A percentile compares a stretch with the other conserved stretches of the same genome.
Conservation (phyloP, 2,329 filamentous ascomycete species). For the Ceratocystis huliohia region DNA sequence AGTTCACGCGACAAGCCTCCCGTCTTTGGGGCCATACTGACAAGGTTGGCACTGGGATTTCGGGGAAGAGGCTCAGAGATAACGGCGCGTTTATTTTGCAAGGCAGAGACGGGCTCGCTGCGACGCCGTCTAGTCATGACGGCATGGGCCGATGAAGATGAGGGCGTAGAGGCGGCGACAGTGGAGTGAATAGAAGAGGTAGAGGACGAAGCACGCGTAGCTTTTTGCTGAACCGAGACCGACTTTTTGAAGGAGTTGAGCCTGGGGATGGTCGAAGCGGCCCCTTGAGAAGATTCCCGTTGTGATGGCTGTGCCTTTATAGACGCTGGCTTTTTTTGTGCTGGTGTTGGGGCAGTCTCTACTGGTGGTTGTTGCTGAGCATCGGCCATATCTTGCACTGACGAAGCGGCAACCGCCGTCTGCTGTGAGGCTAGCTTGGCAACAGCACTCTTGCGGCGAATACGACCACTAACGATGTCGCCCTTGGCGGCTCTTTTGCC, state of each 20-base stretch:
- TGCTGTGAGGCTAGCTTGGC: background rate
- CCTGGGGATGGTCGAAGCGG: background rate
- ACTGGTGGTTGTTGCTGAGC: constrained; percentile 26
- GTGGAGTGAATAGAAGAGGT: constrained; percentile 27
- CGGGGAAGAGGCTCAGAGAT: constrained; percentile 29
- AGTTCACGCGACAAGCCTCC: constrained; percentile 44
- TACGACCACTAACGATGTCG: constrained; percentile 34
- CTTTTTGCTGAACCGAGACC: background rate
- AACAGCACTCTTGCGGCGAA: constrained; percentile 28
- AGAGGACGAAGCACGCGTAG: constrained; percentile 30
- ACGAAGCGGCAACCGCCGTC: background rate
- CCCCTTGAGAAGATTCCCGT: constrained; percentile 25
- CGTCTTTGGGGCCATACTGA: constrained; percentile 40
- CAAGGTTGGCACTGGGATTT: constrained; percentile 47
- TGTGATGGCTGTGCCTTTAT: constrained; percentile 23
- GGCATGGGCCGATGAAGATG: background rate
- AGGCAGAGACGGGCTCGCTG: constrained; percentile 9
- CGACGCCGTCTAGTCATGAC: constrained; percentile 9
- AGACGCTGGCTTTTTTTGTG: background rate
- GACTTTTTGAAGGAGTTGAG: background rate
- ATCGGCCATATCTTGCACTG: background rate
- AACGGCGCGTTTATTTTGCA: constrained; percentile 11
- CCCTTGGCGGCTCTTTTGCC: constrained; percentile 43
- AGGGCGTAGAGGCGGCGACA: background rate
- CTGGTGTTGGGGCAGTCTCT: constrained; percentile 25